Conservation (phyloP, 805 yeast genomes). For the Myxozyma vanderwaltii region DNA sequence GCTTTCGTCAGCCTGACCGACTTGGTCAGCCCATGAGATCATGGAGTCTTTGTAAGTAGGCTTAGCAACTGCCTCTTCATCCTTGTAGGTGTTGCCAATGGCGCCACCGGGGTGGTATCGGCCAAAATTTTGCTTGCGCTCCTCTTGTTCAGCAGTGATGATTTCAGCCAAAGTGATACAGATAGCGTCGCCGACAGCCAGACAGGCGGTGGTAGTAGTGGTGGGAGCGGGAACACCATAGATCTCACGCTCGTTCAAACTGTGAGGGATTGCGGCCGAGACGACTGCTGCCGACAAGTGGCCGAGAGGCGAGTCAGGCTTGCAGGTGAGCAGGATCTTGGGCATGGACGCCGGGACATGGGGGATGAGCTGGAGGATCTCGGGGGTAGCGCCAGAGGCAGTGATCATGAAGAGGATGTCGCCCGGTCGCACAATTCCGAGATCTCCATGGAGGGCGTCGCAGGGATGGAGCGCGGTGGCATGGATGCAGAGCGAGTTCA, state of each 20-base stretch:
- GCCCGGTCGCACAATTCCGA: conserved; percentile 64
- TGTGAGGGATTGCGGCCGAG: conserved; percentile 62
- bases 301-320: conserved; percentile 58
- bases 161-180: conserved; percentile 72
- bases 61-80: conserved; percentile 14
- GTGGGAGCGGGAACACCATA: conserved; percentile 90
- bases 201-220: conserved; percentile 73
- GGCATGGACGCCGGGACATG: conserved; percentile 59
- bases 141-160: conserved; percentile 56
- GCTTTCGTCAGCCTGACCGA: conserved; percentile 25
- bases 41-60: conserved; percentile 22
- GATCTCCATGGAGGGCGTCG: conserved; percentile 89
- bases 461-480: conserved; percentile 74
- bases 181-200: conserved; percentile 77
- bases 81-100: conserved; percentile 59
- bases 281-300: conserved; percentile 55
- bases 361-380: conserved; percentile 57
- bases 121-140: conserved; percentile 61
- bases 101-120: conserved; percentile 90
- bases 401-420: conserved; percentile 68
- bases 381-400: conserved; percentile 84
- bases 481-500: conserved; percentile 74
- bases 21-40: conserved; percentile 26
- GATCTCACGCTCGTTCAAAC: conserved; percentile 59
- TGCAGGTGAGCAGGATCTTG: conserved; percentile 64